Conservation (phyloP, 345 rosid genomes). For the Boechera stricta region DNA sequence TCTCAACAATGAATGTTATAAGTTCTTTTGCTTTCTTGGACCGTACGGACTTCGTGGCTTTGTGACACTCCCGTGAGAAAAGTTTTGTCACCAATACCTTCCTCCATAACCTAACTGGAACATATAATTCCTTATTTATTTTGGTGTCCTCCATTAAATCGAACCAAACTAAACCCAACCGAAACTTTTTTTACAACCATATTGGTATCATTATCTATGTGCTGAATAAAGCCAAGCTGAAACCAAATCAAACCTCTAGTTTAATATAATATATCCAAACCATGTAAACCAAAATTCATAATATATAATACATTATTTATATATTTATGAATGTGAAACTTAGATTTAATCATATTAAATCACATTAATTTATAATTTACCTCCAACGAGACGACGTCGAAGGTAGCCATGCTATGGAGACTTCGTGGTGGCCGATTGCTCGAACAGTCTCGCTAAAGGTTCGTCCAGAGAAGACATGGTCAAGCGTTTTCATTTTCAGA, state of each 20-base stretch:
- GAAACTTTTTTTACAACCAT: too few relatives aligned
- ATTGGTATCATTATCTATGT: too few relatives aligned
- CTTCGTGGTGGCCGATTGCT: conserved; percentile 30
- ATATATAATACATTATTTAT: neutral
- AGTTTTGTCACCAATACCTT: conserved; percentile 22
- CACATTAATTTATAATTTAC: conserved; percentile 15
- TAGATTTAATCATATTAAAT: neutral
- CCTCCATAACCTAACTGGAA: conserved; percentile 30
- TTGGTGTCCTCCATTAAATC: neutral
- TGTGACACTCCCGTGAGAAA: conserved; percentile 25
- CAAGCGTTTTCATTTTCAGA: conserved; percentile 42
- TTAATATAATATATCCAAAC: neutral
- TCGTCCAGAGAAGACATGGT: conserved; percentile 40
- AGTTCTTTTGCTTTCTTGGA: conserved; percentile 40
- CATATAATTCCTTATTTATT: neutral
- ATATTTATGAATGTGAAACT: neutral
- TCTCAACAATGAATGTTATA: conserved; percentile 34
- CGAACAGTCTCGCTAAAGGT: conserved; percentile 30
- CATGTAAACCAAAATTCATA: neutral
- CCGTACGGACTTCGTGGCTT: conserved; percentile 16
- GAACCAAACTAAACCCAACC: too few relatives aligned
- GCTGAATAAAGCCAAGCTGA: too few relatives aligned
- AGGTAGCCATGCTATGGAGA: conserved; percentile 25
- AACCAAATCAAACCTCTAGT: neutral
- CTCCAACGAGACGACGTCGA: conserved; percentile 34